Evolutionary conservation across 805 yeast genomes (phyloP).

Genomic region (Lipomyces orientalis): DNA sequence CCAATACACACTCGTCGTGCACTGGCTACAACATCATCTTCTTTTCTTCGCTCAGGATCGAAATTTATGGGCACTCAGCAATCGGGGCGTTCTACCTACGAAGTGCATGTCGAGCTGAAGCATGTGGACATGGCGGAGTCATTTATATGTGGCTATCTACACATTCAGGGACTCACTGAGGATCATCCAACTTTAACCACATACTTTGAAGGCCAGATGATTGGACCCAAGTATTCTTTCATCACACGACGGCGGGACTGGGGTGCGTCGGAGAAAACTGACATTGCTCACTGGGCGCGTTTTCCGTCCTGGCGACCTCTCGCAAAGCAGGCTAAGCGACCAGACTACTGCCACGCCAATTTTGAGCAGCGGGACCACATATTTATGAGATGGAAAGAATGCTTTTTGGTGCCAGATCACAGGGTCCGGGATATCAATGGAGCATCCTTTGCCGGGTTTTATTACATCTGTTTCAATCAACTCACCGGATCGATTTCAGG

Average conservation of each 20-base stretch:
- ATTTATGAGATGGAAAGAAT: constrained; percentile 96
- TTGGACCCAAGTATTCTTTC: constrained; percentile 65
- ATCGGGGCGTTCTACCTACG: constrained; percentile 67
- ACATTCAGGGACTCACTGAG: constrained; percentile 66
- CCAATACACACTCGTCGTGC: constrained; percentile 20
- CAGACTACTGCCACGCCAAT: constrained; percentile 43
- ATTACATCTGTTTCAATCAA: constrained; percentile 84
- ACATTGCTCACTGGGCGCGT: constrained; percentile 70
- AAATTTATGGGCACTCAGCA: constrained; percentile 71
- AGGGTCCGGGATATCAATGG: constrained; percentile 62
- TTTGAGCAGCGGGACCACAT: constrained; percentile 54
- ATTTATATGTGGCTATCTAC: constrained; percentile 62
- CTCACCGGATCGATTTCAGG: constrained; percentile 77
- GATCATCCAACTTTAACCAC: constrained; percentile 69
- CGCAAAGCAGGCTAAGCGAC: constrained; percentile 40
- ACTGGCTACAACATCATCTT: constrained; percentile 39
- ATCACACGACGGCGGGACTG: constrained; percentile 63
- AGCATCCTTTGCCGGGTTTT: constrained; percentile 92
- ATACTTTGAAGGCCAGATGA: constrained; percentile 73
- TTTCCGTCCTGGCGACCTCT: constrained; percentile 54
- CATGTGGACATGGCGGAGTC: constrained; percentile 67
- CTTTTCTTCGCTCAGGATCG: constrained; percentile 66
- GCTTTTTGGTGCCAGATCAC: constrained; percentile 82
- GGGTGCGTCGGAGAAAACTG: constrained; percentile 66
- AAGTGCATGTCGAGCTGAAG: constrained; percentile 70